Conservation (phyloP, 2,329 filamentous ascomycete genomes). For the Ophiostoma sp. region DNA sequence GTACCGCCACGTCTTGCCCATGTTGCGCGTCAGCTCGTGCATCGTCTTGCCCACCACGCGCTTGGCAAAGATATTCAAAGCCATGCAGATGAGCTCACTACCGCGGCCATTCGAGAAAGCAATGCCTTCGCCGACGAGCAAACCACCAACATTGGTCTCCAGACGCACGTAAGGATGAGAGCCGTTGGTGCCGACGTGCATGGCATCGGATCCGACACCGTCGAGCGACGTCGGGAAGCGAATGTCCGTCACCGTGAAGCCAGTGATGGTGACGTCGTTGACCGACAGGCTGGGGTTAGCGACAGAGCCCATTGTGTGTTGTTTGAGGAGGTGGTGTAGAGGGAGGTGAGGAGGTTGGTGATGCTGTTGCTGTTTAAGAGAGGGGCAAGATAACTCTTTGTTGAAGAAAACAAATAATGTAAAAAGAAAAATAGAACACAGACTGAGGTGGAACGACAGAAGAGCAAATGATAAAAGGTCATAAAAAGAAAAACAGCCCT, state of each 20-base stretch:
- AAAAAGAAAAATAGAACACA: neutral
- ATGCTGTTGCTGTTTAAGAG: neutral
- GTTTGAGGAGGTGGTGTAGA: neutral
- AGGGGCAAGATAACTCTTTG: neutral
- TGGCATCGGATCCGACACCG: constrained; percentile 95
- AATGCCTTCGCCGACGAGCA: constrained; percentile 81
- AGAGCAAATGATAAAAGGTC: neutral
- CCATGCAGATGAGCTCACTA: constrained; percentile 87
- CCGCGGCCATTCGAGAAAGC: constrained; percentile 85
- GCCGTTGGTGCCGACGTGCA: constrained; percentile 93
- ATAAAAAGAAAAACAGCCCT: neutral
- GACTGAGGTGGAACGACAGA: neutral
- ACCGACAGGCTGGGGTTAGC: neutral
- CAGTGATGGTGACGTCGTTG: constrained; percentile 64
- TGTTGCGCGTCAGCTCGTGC: constrained; percentile 73
- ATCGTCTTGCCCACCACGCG: constrained; percentile 75
- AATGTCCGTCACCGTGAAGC: constrained; percentile 70
- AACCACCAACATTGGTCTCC: constrained; percentile 75
- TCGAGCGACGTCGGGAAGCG: constrained; percentile 86
- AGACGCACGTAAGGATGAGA: constrained; percentile 90
- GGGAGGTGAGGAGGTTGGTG: neutral
- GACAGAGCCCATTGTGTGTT: constrained; percentile 4
- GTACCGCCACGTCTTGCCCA: constrained; percentile 87
- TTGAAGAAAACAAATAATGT: neutral
- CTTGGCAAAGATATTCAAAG: constrained; percentile 76